Evolutionary conservation across 257 asterid genomes (phyloP).

Genomic region (Misopates orontium): DNA sequence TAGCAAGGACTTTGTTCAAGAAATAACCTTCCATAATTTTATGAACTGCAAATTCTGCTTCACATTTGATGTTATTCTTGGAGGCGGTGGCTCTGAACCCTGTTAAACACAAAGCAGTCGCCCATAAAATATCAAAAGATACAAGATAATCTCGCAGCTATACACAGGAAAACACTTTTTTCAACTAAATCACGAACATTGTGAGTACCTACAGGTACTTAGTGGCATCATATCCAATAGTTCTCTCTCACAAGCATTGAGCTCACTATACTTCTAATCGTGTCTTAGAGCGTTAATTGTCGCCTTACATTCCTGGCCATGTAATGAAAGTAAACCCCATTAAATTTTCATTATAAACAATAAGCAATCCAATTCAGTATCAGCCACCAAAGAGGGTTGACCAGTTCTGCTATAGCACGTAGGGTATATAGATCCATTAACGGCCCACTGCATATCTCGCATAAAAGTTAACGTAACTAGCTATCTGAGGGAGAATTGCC

Average conservation of each 20-base stretch:
- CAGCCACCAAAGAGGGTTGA: neutral
- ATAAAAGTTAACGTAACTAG: no score
- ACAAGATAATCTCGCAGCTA: neutral
- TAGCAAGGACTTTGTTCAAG: constrained; percentile 11
- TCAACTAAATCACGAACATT: neutral
- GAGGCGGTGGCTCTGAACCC: constrained; percentile 76
- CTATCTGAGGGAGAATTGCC: no score
- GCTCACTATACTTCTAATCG: neutral
- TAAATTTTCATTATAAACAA: neutral
- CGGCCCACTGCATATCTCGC: no score
- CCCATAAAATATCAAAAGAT: constrained; percentile 19
- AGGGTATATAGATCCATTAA: no score
- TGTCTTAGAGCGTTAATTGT: constrained; percentile 1
- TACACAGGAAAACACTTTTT: neutral
- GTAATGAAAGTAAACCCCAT: neutral
- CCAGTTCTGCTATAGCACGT: neutral
- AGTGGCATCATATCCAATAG: no score
- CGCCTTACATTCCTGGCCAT: neutral
- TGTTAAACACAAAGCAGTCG: constrained; percentile 26
- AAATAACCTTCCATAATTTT: constrained; percentile 69
- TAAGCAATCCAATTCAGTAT: neutral
- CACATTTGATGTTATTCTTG: constrained; percentile 86
- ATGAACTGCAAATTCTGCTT: constrained; percentile 89
- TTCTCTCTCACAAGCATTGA: neutral
- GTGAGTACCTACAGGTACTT: neutral